phyloP scores from a whole-genome alignment of 306 rosid genomes.

The Acacia melanoxylon region DNA sequence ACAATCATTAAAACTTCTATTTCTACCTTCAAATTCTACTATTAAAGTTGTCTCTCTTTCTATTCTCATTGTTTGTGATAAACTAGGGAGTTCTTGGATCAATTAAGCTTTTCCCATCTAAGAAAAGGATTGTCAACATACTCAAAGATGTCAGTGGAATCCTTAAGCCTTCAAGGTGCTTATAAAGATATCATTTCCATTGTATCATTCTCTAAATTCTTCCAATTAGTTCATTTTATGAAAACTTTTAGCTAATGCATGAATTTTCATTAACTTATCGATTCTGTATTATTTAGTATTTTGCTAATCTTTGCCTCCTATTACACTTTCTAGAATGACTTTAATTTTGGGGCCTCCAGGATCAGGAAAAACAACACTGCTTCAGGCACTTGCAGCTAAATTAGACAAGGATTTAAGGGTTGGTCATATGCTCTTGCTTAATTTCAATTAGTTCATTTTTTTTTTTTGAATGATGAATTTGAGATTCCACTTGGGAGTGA shows the following conservation, averaged over 20 bases:
- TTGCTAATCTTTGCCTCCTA: conserved; percentile 4
- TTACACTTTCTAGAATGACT: conserved; percentile 44
- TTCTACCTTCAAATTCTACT: neutral
- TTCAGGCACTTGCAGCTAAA: conserved; percentile 55
- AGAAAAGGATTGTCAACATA: conserved; percentile 56
- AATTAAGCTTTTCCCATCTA: conserved; percentile 59
- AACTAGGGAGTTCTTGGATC: conserved; percentile 52
- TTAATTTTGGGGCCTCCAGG: conserved; percentile 60
- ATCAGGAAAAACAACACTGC: conserved; percentile 61
- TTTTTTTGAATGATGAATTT: neutral
- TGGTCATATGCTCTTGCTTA: conserved; percentile 5
- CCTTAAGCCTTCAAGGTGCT: conserved; percentile 50
- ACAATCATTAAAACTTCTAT: neutral
- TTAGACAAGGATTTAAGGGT: conserved; percentile 59
- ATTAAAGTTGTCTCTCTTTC: neutral
- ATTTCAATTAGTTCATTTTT: neutral
- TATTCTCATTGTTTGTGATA: neutral
- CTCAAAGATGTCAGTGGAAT: conserved; percentile 52
- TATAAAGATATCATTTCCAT: neutral
- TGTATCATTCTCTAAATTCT: neutral
- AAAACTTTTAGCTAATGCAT: neutral
- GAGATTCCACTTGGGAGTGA: neutral
- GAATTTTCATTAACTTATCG: neutral
- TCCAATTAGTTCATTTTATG: too few species aligned
- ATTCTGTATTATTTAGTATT: neutral